Evolutionary conservation across 108 stramenopile species (phyloP), one percentile per base, ranked within the genome.

Genomic region (Discostella stelligeroides): DNA sequence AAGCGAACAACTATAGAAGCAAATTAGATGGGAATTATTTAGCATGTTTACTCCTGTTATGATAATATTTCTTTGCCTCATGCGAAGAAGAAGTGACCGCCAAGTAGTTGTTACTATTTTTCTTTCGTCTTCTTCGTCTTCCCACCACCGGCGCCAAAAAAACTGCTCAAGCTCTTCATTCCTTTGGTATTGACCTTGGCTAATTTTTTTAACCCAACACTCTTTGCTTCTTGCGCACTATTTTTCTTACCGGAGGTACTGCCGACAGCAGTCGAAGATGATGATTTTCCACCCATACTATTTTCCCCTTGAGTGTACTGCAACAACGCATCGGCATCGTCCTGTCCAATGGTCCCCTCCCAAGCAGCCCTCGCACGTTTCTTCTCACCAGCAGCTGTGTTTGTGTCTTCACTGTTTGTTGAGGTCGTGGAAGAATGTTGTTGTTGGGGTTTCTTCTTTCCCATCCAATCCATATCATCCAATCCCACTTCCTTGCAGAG

Each of bases 181-280:
- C 90, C 90, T 58, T 86, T 88, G 43, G 79, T 91, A 72, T 79
- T 86, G 30, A 91, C 86, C 67, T 91, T 91, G 0, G 84, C 82
- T 38, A 91, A 50, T 41, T 82, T 47, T 56, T 91, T 91, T 43
- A 88, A 67, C 1, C 84, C 87, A 10, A 58, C 60, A 46, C 79
- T 81, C 54, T 83, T 59, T 27, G 84, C 80, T 43, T 78, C 61
- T 25, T 43, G 63, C 1, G 58, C 53, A 30, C 54, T 55, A 20
- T 49, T 73, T 56, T 68, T 82, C 51, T 72, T 73, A 29, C 24
- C 49, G 6, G 69, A 49, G 20, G 70, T 48, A 46, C 70, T 72
- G 30, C 9, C 23, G 45, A 34, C 50, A 4, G n/a, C n/a, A n/a
- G n/a, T n/a, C n/a, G 51, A 75, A 18, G 37, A 27, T 28, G 62